A percentile compares a stretch with the other conserved stretches of the same genome.
These are phyloP conservation scores for Pleodorina starrii DNA, from an alignment of 139 green algal species.

Conservation along the genomic window DNA sequence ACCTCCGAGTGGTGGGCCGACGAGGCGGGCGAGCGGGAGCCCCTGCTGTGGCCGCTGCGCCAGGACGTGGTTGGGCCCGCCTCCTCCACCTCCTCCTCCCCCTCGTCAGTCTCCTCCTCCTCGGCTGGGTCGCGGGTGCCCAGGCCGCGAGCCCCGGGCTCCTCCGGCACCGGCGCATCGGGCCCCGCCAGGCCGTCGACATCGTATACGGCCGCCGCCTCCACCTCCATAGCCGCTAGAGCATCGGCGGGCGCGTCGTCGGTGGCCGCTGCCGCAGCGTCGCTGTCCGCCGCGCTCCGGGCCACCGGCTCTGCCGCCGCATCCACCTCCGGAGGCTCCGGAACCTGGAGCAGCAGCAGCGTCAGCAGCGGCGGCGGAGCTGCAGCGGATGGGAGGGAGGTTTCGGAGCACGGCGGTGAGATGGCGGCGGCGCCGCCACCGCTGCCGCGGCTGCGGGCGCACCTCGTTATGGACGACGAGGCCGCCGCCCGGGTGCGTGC, in stretches of 20 bases:
- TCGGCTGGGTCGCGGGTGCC: background rate
- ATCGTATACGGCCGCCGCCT: too few species aligned
- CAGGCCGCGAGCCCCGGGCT: too few species aligned
- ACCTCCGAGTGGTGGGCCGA: slow-evolving; percentile 28
- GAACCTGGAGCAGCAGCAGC: background rate
- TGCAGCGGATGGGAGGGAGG: background rate
- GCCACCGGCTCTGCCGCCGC: background rate
- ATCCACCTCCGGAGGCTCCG: background rate
- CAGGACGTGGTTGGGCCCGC: background rate
- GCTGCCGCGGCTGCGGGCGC: background rate
- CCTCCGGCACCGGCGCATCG: too few species aligned
- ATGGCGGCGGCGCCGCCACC: background rate
- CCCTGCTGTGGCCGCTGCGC: slow-evolving; percentile 20
- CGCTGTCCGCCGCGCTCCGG: too few species aligned
- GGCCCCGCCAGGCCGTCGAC: too few species aligned
- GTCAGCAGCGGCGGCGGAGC: background rate
- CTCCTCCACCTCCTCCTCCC: background rate
- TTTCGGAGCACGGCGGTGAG: background rate
- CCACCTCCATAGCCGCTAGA: too few species aligned
- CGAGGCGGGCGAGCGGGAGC: slow-evolving; percentile 3
- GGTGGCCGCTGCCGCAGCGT: too few species aligned
- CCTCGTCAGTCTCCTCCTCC: background rate
- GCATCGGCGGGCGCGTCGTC: too few species aligned
- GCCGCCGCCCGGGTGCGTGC: slow-evolving; percentile 10
- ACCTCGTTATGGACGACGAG: slow-evolving; percentile 29